Base-by-base conservation (phyloP, 1,139 yeast species). In the Torulaspora globosa region DNA sequence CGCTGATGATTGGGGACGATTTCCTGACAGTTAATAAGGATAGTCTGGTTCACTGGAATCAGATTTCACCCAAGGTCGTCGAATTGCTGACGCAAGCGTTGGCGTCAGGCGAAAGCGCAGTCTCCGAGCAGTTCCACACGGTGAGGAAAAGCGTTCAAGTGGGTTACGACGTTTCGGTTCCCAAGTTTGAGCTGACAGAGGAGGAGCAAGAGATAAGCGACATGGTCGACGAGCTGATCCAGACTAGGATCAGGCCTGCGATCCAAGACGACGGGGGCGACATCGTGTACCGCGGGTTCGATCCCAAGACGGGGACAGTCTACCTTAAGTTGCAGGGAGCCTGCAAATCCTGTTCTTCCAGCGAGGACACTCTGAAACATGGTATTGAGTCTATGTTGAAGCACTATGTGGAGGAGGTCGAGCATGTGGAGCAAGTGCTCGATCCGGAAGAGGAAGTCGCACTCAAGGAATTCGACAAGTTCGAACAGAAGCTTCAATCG, bases 211-310 rank as follows among this genome's bases (percentile, higher is more conserved):
- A 73, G 64, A 79, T 90, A 2, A 89, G 92, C 43, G 78, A 85
- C 11, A 84, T 92, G 87, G 89, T 92, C 59, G 89, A 90, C 60
- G 99, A 92, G 66, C 74, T 92, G 44, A 84, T 92, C 47, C 90
- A 87, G 59, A 92, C 99, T 3, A 79, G 97, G 59, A 90, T 92
- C 50, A 79, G 97, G 58, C 98, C 99, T 0, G 97, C 97, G 0
- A 83, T 84, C 52, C 85, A 82, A 64, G 94, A 84, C 53, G 94
- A 84, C 61, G 94, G 94, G 44, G 94, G 94, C 9, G 94, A 84
- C 61, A 80, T 84, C 50, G 86, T 83, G 56, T 84, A 82, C 66
- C 82, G 83, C 15, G 75, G 72, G 2, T 84, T 82, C 62, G 76
- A 75, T 40, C 82, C 79, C 47, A 75, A 74, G 33, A 67, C 76